A percentile compares a stretch with the other conserved stretches of the same genome.
Evolutionary conservation across 106 monocot genomes (phyloP).

Genomic region (Ottelia alismoides): DNA sequence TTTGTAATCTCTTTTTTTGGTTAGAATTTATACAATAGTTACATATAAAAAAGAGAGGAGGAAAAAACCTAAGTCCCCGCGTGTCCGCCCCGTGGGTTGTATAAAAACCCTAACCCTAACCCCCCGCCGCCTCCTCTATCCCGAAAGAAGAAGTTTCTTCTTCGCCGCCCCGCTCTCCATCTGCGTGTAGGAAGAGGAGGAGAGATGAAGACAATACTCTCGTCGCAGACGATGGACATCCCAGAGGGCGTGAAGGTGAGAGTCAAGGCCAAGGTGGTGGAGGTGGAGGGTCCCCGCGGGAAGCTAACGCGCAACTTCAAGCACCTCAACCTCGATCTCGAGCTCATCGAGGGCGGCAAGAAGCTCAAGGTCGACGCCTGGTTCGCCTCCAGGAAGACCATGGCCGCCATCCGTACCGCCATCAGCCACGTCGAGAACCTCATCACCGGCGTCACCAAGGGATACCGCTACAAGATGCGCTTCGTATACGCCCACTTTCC

Average conservation of each 20-base stretch:
- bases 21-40: too few relatives aligned
- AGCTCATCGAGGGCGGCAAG: conserved; percentile 36
- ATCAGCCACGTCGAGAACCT: conserved; percentile 73
- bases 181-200: too few relatives aligned
- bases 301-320: conserved; percentile 69
- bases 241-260: conserved; percentile 47
- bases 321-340: conserved; percentile 67
- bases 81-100: too few relatives aligned
- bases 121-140: too few relatives aligned
- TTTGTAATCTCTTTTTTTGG: too few relatives aligned
- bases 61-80: too few relatives aligned
- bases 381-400: conserved; percentile 55
- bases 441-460: conserved; percentile 69
- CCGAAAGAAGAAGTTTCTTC: too few relatives aligned
- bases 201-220: conserved; percentile 71
- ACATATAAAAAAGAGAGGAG: too few relatives aligned
- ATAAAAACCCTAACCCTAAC: too few relatives aligned
- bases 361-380: conserved; percentile 70
- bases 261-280: conserved; percentile 55
- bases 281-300: conserved; percentile 55
- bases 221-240: conserved; percentile 59
- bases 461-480: conserved; percentile 70
- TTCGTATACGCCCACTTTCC: conserved; percentile 76
- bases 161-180: too few relatives aligned
- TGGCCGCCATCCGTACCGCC: conserved; percentile 65